Base-by-base conservation (phyloP, 805 yeast species). In the Saturnispora sekii region DNA sequence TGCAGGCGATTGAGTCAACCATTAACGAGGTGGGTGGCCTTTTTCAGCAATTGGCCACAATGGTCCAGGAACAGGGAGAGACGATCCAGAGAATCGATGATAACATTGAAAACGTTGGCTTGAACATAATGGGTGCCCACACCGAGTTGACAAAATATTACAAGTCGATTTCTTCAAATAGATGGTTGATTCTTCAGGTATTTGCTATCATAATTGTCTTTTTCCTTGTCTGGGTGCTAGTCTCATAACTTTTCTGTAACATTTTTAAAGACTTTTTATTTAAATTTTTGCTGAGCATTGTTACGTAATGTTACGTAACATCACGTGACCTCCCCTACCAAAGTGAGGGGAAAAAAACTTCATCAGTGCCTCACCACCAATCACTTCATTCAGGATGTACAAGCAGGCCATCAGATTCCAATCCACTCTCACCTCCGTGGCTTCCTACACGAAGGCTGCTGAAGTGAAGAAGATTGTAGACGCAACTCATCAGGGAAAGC, bases 51-150 rank as follows among this genome's bases (percentile, higher is more conserved):
- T 71, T 93, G 55, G 96, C 97, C 5, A 83, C 95, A 1, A 90
- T 93, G 97, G 97, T 93, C 7, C 88, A 85, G 50, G 97, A 93
- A 62, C 98, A 93, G 65, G 90, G 97, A 35, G 98, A 93, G 56
- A 84, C 84, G 12, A 90, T 93, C 46, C 97, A 90, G 63, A 72
- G 97, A 58, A 93, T 93, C 51, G 98, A 93, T 64, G 85, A 80
- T 45, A 89, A 93, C 59, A 95, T 95, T 6, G 96, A 89, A 54
- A 97, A 93, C 57, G 87, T 90, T 44, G 79, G 86, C 55, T 61
- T 90, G 59, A 93, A 89, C 61, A 89, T 93, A 12, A 67, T 75
- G 26, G 97, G 97, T 1, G 98, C 98, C 0, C 97, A 93, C 61
- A 69, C 97, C 49, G 97, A 93, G 61, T 72, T 93, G 52, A 68